phyloP scores from a whole-genome alignment of 225 moss, liverwort and hornwort species.

The Physcomitrellopsis africana region DNA sequence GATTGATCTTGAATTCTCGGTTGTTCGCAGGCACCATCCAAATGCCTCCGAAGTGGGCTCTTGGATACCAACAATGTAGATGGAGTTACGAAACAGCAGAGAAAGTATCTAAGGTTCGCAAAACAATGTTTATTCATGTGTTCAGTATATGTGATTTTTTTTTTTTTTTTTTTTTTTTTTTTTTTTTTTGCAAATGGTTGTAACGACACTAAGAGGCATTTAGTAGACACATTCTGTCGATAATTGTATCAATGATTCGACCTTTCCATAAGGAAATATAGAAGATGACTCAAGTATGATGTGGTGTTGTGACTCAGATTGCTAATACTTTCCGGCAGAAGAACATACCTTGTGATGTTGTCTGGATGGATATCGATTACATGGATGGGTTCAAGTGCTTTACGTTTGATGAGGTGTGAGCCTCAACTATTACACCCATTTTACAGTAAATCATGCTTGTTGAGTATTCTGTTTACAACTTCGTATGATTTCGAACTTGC shows the following conservation, averaged over 20 bases:
- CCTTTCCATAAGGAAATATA: not conserved
- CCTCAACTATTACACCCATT: not conserved
- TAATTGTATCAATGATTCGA: not conserved
- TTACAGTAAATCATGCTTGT: not conserved
- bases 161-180: no score
- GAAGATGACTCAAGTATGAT: not conserved
- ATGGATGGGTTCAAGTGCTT: slow-evolving; percentile 90
- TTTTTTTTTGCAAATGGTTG: not conserved
- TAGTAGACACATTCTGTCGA: not conserved
- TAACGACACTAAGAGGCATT: not conserved
- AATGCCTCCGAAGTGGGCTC: slow-evolving; percentile 95
- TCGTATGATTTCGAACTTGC: not conserved
- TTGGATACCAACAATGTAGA: slow-evolving; percentile 95
- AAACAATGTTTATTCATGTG: not conserved
- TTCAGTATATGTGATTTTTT: not conserved
- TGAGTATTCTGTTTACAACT: not conserved
- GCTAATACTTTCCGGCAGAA: slow-evolving; percentile 74
- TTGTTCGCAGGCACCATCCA: slow-evolving; percentile 61
- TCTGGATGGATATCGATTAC: slow-evolving; percentile 99
- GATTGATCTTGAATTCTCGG: not conserved
- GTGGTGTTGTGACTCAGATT: slow-evolving; percentile 51
- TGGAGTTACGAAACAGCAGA: slow-evolving; percentile 87
- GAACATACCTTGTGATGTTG: slow-evolving; percentile 87
- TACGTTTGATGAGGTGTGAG: slow-evolving; percentile 68
- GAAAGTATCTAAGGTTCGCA: slow-evolving; percentile 65